A percentile compares a stretch with the other conserved stretches of the same genome.
phyloP scores from a whole-genome alignment of 2,329 filamentous ascomycete genomes.

The Aspergillus oerlinghausenensis region DNA sequence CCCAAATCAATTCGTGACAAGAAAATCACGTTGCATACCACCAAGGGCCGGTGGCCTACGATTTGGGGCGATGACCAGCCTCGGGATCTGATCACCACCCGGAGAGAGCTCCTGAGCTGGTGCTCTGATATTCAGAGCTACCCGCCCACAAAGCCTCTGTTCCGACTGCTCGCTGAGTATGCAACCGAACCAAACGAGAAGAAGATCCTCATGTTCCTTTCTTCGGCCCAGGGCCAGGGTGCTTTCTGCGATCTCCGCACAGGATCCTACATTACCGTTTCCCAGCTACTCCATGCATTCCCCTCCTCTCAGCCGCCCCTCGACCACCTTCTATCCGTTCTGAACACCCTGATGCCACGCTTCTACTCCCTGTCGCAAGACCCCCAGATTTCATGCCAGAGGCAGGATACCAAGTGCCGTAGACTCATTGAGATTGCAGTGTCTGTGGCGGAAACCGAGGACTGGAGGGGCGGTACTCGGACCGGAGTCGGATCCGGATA shows the following conservation, averaged over 20 bases:
- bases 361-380: constrained; percentile 99
- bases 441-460: constrained; percentile 78
- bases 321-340: constrained; percentile 70
- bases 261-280: constrained; percentile 76
- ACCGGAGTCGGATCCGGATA: constrained; percentile 90
- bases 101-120: constrained; percentile 90
- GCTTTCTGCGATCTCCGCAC: constrained; percentile 93
- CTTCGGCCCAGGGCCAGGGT: constrained; percentile 83
- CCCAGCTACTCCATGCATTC: constrained; percentile 86
- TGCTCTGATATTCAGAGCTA: constrained; percentile 91
- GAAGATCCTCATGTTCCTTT: constrained; percentile 81
- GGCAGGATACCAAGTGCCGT: constrained; percentile 64
- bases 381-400: constrained; percentile 71
- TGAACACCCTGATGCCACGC: constrained; percentile 89
- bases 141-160: constrained; percentile 79
- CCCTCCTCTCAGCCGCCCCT: constrained; percentile 86
- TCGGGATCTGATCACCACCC: constrained; percentile 81
- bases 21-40: constrained; percentile 73
- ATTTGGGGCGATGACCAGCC: constrained; percentile 92
- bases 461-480: constrained; percentile 69
- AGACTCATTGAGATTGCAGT: constrained; percentile 95
- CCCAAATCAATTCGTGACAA: constrained; percentile 81
- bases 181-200: constrained; percentile 75
- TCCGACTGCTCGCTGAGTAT: constrained; percentile 81
- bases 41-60: constrained; percentile 84